Evolutionary conservation across 768 basidiomycete species (phyloP), one percentile per base, ranked within the genome.

Genomic region (Phylloporus sp.): DNA sequence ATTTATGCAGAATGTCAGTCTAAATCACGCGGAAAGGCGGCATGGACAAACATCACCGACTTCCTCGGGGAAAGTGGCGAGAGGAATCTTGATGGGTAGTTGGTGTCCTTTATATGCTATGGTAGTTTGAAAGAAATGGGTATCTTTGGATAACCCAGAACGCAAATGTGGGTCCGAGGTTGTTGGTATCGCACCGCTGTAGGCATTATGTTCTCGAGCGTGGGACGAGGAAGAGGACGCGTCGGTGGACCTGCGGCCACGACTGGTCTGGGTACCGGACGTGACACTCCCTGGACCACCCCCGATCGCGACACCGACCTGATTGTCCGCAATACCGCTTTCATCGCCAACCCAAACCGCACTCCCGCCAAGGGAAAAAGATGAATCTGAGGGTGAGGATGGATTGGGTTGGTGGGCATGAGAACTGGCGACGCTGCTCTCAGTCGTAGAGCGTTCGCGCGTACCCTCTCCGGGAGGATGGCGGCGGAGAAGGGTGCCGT

Each of bases 1-100:
- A 1, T 32, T 39, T 22, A 32, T 47, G 44, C 31, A 22, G 47
- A 35, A 26, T 36, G 40, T 64, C 47, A 69, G 57, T 49, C 22
- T 18, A 26, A 4, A 42, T 24, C 41, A 31, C n/a, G 20, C 15
- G 16, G 18, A 32, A 38, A 15, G 15, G 18, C 20, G 10, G 44
- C 41, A 28, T 40, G 74, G 69, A 76, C 84, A 65, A 66, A 97
- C 95, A 69, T 97, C 95, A 40, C 97, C 95, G 50, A 99, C 91
- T 76, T 99, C 97, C 68, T 95, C 91, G 0, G 90, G 80, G 66
- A 97, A 97, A 2, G 86, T 88, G 18, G 84, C 81, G 41, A 97
- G 71, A 1, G 97, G 97, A 68, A 98, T 82, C 62, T 91, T 87
- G 64, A 98, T 92, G 13, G 94, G 95, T 27, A 97, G 69, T 26